A percentile compares a stretch with the other conserved stretches of the same genome.
phyloP scores from a whole-genome alignment of 139 green algal genomes.

The Helicosporidium sp. region DNA sequence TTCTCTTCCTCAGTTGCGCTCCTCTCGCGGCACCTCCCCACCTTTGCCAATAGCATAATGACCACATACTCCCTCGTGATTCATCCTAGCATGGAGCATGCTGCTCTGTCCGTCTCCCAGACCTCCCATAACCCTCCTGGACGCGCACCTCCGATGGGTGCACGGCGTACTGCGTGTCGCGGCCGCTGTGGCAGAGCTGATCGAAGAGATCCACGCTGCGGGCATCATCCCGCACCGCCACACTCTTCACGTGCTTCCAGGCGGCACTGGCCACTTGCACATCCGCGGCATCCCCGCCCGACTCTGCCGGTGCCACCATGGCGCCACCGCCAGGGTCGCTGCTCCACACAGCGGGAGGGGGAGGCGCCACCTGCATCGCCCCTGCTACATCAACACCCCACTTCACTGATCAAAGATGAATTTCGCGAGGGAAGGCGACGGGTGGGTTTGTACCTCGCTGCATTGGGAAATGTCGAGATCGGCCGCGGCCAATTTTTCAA shows the following conservation, averaged over 20 bases:
- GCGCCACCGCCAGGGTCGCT: too few species aligned
- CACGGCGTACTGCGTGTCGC: slow-evolving; percentile 54
- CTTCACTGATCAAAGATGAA: background rate
- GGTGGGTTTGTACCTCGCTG: too few species aligned
- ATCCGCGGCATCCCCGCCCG: background rate
- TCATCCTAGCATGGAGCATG: too few species aligned
- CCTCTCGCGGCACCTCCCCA: background rate
- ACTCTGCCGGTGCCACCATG: too few species aligned
- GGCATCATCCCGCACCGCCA: slow-evolving; percentile 17
- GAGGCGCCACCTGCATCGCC: background rate
- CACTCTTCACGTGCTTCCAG: slow-evolving; percentile 33
- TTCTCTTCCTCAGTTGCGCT: slow-evolving; percentile 45
- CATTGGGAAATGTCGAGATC: too few species aligned
- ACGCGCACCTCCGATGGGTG: slow-evolving; percentile 34
- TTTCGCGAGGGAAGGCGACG: background rate
- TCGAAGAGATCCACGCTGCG: slow-evolving; percentile 40
- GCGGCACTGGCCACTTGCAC: slow-evolving; percentile 14
- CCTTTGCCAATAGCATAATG: background rate
- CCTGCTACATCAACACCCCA: background rate
- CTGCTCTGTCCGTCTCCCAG: too few species aligned
- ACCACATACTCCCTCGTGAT: background rate
- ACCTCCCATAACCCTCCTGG: too few species aligned
- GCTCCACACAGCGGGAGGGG: slow-evolving; percentile 7
- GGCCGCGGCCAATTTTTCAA: too few species aligned
- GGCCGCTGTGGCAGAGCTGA: slow-evolving; percentile 26